Base-by-base conservation (phyloP, 2,329 filamentous ascomycete genomes). In the Penicillium freii region DNA sequence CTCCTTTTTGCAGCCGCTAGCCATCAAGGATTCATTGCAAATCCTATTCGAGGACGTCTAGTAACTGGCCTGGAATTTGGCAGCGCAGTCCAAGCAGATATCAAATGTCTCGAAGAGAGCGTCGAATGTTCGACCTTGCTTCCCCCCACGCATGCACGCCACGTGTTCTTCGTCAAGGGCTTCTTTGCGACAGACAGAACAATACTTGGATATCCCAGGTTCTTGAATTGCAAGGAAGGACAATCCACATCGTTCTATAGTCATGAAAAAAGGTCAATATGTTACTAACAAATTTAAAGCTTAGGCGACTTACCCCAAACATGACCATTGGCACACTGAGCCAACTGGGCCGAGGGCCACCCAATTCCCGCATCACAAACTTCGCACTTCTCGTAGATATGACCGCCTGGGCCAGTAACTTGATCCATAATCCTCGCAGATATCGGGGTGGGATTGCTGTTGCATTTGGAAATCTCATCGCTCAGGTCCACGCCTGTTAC, bases 161-260 rank as follows among this genome's bases (percentile, higher is more conserved):
- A 77, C 51, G 9, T 66, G 62, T 34, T 80, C 77, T 47, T 81
- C 78, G 44, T 76, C 77, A 8, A 84, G 62, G 62, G 77, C 82
- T 44, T 80, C 77, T 27, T 71, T 78, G 13, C 68, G 75, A 62
- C 83, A 86, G n/a, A 78, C 70, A 19, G 78, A 77, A 66, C 83
- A 86, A 49, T 75, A 76, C 63, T 83, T 84, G 13, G 81, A 80
- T 2, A 80, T 73, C 1, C 78, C 78, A 3, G 83, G 82, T 34
- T 79, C 76, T 65, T 84, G 82, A 7, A 85, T 83, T 1, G 81
- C 75, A 6, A 84, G 63, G 51, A 83, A 81, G n/a, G 80, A 82
- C 23, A 85, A 61, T 13, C 75, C 76, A 62, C 83, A 86, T 36
- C 83, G 76, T n/a, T 73, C 78, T 81, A 58, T 33, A 57, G 8